Evolutionary conservation across 2,329 filamentous ascomycete species (phyloP), one percentile per base, ranked within the genome.

Genomic region (Ophiocordyceps polyrhachis-furcata): DNA sequence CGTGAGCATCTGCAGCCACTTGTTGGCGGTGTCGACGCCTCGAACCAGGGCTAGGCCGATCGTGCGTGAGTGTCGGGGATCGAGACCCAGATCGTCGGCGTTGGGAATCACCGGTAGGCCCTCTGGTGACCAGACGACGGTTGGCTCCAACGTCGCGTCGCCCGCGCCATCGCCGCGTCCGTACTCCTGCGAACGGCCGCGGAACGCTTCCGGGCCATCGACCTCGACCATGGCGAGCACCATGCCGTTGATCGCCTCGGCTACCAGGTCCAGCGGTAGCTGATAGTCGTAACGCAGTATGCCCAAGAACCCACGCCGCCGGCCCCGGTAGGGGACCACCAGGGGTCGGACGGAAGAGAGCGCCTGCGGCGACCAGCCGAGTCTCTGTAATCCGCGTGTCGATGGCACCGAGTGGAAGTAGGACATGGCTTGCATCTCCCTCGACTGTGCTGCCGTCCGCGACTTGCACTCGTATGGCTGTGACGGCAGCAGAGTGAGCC

Each of bases 351-450:
- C 52, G 0, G 65, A 62, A 1, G 73, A 73, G 9, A 88, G 60
- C 0, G 81, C 71, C 0, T 62, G 64, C 0, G 66, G 48, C 44
- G 70, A 62, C 73, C 77, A 83, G 41, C 55, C 58, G 19, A 59
- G 43, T 6, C 48, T 49, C 19, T 8, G 37, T 8, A 13, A 19
- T 19, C 25, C 43, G 15, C 21, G 4, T 8, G 35, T 38, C n/a
- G 15, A 28, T 28, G 9, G 15, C n/a, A 23, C 38, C 9, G 46
- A 50, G 55, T 89, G 84, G 53, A 89, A 85, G 52, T 88, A 89
- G 0, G 82, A 79, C 69, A 86, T 79, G n/a, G 71, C 75, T 51
- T 87, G 81, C 80, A 89, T 86, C 6, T 72, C 70, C 43, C 81
- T 67, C 3, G 84, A 60, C 48, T 88, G 77, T 0, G 74, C 69